A percentile compares a stretch with the other conserved stretches of the same genome.
Evolutionary conservation across 192 early-diverging fungal species (phyloP).

Genomic region (Gigaspora rosea): DNA sequence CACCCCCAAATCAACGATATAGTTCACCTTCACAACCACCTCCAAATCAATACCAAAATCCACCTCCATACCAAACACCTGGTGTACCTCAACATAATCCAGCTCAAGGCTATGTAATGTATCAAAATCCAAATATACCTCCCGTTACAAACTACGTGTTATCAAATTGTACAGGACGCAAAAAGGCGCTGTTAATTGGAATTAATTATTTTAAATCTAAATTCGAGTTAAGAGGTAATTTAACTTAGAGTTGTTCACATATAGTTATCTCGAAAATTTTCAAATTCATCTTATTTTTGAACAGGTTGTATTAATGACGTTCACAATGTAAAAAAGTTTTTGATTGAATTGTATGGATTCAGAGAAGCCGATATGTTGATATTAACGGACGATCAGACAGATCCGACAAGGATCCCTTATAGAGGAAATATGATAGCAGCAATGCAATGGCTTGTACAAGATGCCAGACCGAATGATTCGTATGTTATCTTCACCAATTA

Average conservation of each 20-base stretch:
- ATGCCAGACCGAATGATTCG: constrained; percentile 75
- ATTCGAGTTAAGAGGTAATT: constrained; percentile 55
- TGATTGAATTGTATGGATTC: constrained; percentile 67
- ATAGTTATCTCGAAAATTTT: neutral
- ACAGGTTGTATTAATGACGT: constrained; percentile 84
- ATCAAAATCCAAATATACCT: constrained; percentile 34
- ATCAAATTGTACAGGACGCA: constrained; percentile 64
- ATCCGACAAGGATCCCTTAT: constrained; percentile 67
- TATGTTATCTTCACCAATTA: constrained; percentile 33
- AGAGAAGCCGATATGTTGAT: constrained; percentile 69
- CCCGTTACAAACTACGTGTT: constrained; percentile 48
- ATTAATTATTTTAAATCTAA: constrained; percentile 82
- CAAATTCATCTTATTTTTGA: neutral
- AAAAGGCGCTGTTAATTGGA: constrained; percentile 86
- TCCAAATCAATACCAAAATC: constrained; percentile 23
- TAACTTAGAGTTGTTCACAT: neutral
- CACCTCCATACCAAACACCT: constrained; percentile 19
- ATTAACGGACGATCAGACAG: constrained; percentile 74
- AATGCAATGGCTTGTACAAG: constrained; percentile 78
- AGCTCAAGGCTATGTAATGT: constrained; percentile 33
- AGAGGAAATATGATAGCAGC: constrained; percentile 72
- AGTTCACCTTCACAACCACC: constrained; percentile 27
- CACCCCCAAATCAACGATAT: constrained; percentile 33
- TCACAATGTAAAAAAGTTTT: constrained; percentile 72
- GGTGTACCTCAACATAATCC: constrained; percentile 29